Evolutionary conservation across 805 yeast species (phyloP).

Genomic region (Candida michaelii): DNA sequence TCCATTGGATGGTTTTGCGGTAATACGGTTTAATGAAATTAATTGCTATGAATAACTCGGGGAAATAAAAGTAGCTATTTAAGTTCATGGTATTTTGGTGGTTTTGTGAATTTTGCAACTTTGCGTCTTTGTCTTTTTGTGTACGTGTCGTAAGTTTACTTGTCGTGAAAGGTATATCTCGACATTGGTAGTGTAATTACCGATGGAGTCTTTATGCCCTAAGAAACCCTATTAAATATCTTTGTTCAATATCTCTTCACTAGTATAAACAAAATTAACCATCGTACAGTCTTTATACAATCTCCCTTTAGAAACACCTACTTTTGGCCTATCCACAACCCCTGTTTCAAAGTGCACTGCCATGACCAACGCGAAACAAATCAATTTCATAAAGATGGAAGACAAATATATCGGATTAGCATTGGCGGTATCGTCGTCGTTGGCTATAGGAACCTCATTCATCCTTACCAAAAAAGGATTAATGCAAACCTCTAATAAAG

Average conservation of each 20-base stretch:
- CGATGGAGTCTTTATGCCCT: too few relatives aligned
- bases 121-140: not conserved
- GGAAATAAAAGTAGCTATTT: conserved; percentile 6
- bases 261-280: too few relatives aligned
- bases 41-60: not conserved
- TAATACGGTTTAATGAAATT: not conserved
- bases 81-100: too few relatives aligned
- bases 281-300: too few relatives aligned
- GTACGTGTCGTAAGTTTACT: too few relatives aligned
- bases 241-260: too few relatives aligned
- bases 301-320: not conserved
- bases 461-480: conserved; percentile 88
- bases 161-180: too few relatives aligned
- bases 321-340: not conserved
- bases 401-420: conserved; percentile 89
- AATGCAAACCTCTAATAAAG: conserved; percentile 61
- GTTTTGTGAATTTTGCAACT: not conserved
- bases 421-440: conserved; percentile 79
- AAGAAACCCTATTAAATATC: too few relatives aligned
- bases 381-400: conserved; percentile 33
- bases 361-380: conserved; percentile 5
- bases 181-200: too few relatives aligned
- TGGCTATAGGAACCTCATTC: conserved; percentile 89
- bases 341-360: too few relatives aligned
- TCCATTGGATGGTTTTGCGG: not conserved